phyloP scores from a whole-genome alignment of 2,329 filamentous ascomycete species.

The Daldinia sp. region DNA sequence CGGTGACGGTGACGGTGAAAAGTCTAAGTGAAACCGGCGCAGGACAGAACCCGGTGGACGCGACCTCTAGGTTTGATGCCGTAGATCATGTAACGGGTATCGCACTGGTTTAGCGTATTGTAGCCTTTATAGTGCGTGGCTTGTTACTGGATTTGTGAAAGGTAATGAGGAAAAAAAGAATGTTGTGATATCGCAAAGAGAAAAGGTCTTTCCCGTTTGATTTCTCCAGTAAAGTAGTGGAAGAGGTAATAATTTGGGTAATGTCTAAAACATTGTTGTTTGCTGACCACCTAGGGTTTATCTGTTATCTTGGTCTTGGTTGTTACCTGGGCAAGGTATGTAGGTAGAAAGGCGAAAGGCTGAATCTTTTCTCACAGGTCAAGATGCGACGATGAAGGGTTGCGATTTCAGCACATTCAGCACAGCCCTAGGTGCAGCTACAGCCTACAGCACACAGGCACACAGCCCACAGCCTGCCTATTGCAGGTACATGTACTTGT shows the following conservation, averaged over 20 bases:
- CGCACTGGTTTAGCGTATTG: conserved; percentile 3
- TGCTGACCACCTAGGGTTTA: conserved; percentile 30
- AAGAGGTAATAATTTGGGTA: conserved; percentile 7
- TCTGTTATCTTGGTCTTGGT: conserved; percentile 18
- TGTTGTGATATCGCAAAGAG: background rate
- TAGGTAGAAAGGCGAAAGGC: conserved; percentile 11
- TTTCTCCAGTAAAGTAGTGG: background rate
- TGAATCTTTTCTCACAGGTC: conserved; percentile 29
- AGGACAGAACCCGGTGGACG: conserved; percentile 19
- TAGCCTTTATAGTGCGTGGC: background rate
- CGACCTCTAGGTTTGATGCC: conserved; percentile 13
- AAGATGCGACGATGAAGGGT: conserved; percentile 35
- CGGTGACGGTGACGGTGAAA: background rate
- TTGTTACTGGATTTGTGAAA: background rate
- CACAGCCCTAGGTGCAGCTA: conserved; percentile 37
- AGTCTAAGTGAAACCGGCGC: conserved; percentile 19
- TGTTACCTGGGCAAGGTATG: too few relatives aligned
- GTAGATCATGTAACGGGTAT: conserved; percentile 5
- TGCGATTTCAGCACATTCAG: conserved; percentile 31
- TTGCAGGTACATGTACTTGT: background rate
- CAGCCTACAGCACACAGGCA: conserved; percentile 8
- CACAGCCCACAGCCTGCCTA: conserved; percentile 17
- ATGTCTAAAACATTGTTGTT: conserved; percentile 36
- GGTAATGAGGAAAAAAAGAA: background rate
- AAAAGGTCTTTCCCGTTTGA: conserved; percentile 21